Percentiles rank a stretch among this genome's conserved stretches.
phyloP scores from a whole-genome alignment of 2,329 filamentous ascomycete species.

The Aspergillus melleus region DNA sequence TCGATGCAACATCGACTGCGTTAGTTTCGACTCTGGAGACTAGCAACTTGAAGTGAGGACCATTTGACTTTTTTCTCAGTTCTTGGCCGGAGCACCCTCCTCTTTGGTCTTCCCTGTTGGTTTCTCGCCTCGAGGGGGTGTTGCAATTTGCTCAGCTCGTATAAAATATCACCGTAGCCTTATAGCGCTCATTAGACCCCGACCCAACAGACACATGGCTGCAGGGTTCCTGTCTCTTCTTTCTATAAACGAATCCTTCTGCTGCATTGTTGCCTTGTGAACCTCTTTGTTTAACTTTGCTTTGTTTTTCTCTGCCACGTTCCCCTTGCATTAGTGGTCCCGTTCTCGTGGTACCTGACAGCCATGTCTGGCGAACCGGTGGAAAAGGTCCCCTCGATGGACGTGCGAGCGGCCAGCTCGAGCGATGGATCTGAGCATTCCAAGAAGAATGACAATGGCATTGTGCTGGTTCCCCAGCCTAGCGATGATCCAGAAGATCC shows the following conservation, averaged over 20 bases:
- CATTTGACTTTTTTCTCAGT: background rate
- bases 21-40: too few relatives aligned
- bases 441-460: constrained; percentile 2
- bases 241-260: background rate
- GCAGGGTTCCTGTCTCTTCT: background rate
- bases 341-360: background rate
- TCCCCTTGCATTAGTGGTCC: background rate
- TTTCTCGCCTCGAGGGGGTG: background rate
- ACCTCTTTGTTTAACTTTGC: background rate
- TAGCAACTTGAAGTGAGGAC: too few relatives aligned
- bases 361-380: constrained; percentile 1
- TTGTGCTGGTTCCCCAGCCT: constrained; percentile 28
- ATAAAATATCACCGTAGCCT: background rate
- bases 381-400: constrained; percentile 1
- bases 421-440: constrained; percentile 2
- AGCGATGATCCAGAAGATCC: constrained; percentile 31
- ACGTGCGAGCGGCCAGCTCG: background rate
- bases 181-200: background rate
- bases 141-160: background rate
- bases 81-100: background rate
- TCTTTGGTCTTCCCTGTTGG: background rate
- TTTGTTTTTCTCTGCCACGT: background rate
- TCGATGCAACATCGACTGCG: background rate
- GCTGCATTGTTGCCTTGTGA: background rate
- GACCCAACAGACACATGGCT: background rate